phyloP scores from a whole-genome alignment of 2,329 filamentous ascomycete species.

The Epichloe typhina region DNA sequence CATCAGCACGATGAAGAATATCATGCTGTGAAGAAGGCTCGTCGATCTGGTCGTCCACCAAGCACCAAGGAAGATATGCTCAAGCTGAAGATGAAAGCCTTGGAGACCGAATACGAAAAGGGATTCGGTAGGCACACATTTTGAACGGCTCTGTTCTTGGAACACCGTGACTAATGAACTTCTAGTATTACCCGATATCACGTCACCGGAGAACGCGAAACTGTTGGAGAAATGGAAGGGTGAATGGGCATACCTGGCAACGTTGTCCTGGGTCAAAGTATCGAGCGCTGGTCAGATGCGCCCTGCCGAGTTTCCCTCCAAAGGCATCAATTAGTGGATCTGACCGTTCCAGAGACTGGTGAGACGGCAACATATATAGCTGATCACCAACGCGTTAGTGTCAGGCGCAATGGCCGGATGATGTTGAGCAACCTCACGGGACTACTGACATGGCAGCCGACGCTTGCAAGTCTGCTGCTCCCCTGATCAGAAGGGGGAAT shows the following conservation, averaged over 20 bases:
- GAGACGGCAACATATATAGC: neutral
- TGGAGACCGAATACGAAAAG: conserved; percentile 67
- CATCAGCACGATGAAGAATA: conserved; percentile 62
- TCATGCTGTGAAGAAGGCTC: conserved; percentile 48
- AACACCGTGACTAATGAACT: conserved; percentile 6
- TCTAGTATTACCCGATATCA: conserved; percentile 61
- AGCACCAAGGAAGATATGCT: conserved; percentile 66
- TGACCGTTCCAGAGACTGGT: neutral
- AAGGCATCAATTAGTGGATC: conserved; percentile 14
- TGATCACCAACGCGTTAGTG: neutral
- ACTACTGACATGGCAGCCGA: neutral
- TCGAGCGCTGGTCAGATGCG: conserved; percentile 49
- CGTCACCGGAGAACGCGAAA: conserved; percentile 48
- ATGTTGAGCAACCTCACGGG: neutral
- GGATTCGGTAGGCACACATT: conserved; percentile 55
- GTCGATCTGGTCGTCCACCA: conserved; percentile 67
- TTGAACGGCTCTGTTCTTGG: neutral
- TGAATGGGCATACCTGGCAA: conserved; percentile 68
- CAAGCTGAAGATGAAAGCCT: conserved; percentile 52
- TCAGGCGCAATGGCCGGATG: neutral
- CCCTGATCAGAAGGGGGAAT: neutral
- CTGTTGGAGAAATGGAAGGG: conserved; percentile 66
- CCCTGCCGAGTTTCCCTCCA: conserved; percentile 66
- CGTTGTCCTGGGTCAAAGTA: conserved; percentile 65
- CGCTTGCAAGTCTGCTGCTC: neutral